phyloP scores from a whole-genome alignment of 345 rosid genomes.

The Moricandia moricandioides region DNA sequence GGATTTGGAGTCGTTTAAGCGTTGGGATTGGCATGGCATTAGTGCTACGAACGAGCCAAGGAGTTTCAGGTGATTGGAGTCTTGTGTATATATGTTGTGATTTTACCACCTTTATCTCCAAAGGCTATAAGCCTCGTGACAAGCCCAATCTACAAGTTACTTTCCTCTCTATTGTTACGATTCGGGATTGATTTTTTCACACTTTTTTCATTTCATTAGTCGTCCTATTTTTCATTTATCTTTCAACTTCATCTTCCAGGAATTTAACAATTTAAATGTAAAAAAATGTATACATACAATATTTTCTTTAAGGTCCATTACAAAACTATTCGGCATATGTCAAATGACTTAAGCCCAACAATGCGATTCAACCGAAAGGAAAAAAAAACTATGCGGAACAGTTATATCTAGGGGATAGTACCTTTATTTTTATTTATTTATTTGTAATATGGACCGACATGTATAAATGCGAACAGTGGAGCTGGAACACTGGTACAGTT shows the following conservation, averaged over 20 bases:
- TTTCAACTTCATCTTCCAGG: background rate
- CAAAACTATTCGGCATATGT: background rate
- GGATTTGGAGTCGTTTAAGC: no score
- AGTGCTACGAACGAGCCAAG: no score
- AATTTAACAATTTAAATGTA: background rate
- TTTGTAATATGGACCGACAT: slow-evolving; percentile 28
- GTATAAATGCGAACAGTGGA: slow-evolving; percentile 32
- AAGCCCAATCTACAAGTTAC: no score
- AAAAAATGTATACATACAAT: background rate
- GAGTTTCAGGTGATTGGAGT: no score
- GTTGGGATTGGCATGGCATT: no score
- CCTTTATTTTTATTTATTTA: background rate
- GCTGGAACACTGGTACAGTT: slow-evolving; percentile 32
- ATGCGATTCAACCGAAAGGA: slow-evolving; percentile 24
- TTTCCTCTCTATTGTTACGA: slow-evolving; percentile 61
- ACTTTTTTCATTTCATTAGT: no score
- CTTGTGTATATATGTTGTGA: no score
- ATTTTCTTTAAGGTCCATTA: background rate
- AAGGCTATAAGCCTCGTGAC: no score
- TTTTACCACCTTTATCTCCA: no score
- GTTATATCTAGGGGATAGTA: background rate
- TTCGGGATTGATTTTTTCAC: slow-evolving; percentile 49
- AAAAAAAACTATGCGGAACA: slow-evolving; percentile 1
- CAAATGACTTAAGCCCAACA: slow-evolving; percentile 20
- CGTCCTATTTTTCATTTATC: background rate